These are phyloP conservation scores for Rubia tinctorum DNA, from an alignment of 305 asterid genomes.

Conservation along the genomic window DNA sequence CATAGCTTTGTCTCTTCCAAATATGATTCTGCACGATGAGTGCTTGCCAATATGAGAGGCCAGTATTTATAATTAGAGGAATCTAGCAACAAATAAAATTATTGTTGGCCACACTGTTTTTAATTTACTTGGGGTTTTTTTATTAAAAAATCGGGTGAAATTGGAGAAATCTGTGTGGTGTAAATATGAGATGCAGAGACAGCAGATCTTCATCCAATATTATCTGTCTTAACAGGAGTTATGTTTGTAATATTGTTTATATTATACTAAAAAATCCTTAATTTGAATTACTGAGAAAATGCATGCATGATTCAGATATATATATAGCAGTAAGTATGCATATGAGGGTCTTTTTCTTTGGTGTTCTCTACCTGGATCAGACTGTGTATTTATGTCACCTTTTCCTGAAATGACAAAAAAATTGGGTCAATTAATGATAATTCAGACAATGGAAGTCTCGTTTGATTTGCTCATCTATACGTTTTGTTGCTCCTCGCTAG, in stretches of 20 bases:
- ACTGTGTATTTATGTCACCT: conserved; percentile 3
- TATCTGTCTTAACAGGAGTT: not conserved
- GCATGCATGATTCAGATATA: no score
- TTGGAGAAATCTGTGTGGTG: not conserved
- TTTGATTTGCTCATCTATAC: not conserved
- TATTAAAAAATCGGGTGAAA: not conserved
- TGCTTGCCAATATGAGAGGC: conserved; percentile 44
- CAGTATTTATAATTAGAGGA: conserved; percentile 27
- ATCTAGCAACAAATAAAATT: conserved; percentile 13
- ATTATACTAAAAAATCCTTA: not conserved
- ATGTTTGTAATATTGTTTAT: not conserved
- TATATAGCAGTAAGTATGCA: not conserved
- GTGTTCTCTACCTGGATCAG: conserved; percentile 9
- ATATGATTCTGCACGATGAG: conserved; percentile 57
- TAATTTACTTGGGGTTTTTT: not conserved
- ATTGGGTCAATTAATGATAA: not conserved
- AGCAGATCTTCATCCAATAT: not conserved
- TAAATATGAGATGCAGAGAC: not conserved
- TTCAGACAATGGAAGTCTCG: not conserved
- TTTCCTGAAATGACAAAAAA: not conserved
- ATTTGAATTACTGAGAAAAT: no score
- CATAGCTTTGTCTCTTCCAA: conserved; percentile 43
- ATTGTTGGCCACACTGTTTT: conserved; percentile 13
- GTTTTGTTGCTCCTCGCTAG: no score
- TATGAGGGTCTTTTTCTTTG: conserved; percentile 4